Evolutionary conservation across 805 yeast species (phyloP).

Genomic region (Candida corydali): DNA sequence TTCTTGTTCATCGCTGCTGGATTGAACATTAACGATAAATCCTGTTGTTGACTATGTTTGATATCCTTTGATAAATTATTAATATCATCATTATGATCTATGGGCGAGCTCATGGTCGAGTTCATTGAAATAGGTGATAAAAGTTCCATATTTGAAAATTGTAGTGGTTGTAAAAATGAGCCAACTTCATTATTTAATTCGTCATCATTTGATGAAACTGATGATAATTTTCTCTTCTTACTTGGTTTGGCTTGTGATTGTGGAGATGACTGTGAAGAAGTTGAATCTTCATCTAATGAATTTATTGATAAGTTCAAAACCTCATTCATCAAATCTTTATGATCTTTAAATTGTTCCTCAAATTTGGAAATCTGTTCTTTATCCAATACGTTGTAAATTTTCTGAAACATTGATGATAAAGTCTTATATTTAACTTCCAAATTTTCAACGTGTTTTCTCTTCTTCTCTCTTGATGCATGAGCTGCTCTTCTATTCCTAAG

Average conservation of each 20-base stretch:
- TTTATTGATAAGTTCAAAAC: background rate
- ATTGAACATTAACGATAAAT: background rate
- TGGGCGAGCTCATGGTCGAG: conserved; percentile 36
- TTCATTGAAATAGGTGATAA: conserved; percentile 42
- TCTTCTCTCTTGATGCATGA: conserved; percentile 95
- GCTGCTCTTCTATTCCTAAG: conserved; percentile 95
- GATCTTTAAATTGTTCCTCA: conserved; percentile 6
- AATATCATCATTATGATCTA: conserved; percentile 20
- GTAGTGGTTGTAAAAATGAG: background rate
- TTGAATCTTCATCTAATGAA: background rate
- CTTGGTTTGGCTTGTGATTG: too few species aligned
- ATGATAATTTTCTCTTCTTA: conserved; percentile 6
- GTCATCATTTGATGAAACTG: background rate
- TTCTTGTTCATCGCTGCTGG: conserved; percentile 4
- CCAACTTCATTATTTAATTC: background rate
- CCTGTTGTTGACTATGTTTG: conserved; percentile 2
- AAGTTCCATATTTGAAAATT: conserved; percentile 13
- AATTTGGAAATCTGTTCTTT: conserved; percentile 11
- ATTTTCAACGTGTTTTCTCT: conserved; percentile 84
- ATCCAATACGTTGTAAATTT: conserved; percentile 14
- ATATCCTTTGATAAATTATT: conserved; percentile 5
- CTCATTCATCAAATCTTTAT: background rate
- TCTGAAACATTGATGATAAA: conserved; percentile 34
- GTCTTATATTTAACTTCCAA: conserved; percentile 58
- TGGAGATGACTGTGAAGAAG: background rate